Evolutionary conservation across 495 filamentous ascomycete genomes (phyloP), one percentile per base, ranked within the genome.

Genomic region (Hamigera avellanea): DNA sequence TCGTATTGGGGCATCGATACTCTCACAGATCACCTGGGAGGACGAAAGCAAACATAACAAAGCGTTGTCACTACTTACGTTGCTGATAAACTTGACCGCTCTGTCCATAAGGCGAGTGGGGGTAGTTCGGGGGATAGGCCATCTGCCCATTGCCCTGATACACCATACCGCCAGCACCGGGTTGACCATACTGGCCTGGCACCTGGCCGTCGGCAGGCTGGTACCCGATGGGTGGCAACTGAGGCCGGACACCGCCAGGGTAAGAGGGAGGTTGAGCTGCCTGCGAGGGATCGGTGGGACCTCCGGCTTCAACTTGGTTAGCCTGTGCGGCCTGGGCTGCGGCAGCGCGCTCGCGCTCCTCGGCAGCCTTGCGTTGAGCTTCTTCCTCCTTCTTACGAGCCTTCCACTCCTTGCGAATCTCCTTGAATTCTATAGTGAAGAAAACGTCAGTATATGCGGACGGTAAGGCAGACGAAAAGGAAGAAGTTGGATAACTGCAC

Each of bases 351-450:
- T 83, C 76, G 39, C 86, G 77, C 45, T 96, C 91, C 47, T 95
- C 91, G 3, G 84, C 83, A 14, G 80, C 83, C 72, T 96, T 96
- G 47, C 91, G 81, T 52, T 70, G 66, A 39, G 76, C 76, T 40
- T 96, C 91, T 48, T 96, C 91, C 59, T 98, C 91, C 83, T 98
- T 96, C 76, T 96, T 98, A 42, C 88, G 85, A 13, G 83, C 83
- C 61, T 98, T 98, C 91, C 91, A 98, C 54, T 95, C 87, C 57
- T 95, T 95, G 35, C 91, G 84, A 41, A 98, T 96, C 50, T 98
- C 91, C 62, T 98, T 98, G 64, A 98, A 98, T 59, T 96, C 91
- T 98, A 52, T 17, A 26, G 8, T 19, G 7, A 26, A 39, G 17
- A 8, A 17, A 26, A 37, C 9, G 21, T 17, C 10, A 6, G 16